Percentiles rank a stretch among this genome's conserved stretches.
phyloP scores from a whole-genome alignment of 495 filamentous ascomycete genomes.

The Aspergillus sclerotiicarbonarius region DNA sequence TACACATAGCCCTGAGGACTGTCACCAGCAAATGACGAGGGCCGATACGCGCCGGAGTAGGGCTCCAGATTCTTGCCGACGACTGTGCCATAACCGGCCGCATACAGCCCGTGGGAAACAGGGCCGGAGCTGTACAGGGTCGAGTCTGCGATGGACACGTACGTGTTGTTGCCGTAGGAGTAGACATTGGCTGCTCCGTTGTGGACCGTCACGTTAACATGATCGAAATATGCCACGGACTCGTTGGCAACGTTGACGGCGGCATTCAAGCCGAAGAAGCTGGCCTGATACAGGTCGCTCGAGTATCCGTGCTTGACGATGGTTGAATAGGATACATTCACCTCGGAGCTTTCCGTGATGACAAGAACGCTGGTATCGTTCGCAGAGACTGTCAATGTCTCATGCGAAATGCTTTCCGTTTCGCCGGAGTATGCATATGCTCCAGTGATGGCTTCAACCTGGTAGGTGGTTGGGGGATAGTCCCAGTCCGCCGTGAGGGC shows the following conservation, averaged over 20 bases:
- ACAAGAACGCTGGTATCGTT: constrained; percentile 1
- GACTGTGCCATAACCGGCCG: constrained; percentile 20
- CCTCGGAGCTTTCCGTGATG: neutral
- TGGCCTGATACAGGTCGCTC: neutral
- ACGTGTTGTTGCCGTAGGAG: constrained; percentile 8
- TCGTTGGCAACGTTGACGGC: neutral
- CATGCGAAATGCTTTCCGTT: neutral
- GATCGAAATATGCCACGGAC: neutral
- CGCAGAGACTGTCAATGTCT: neutral
- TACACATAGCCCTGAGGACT: constrained; percentile 16
- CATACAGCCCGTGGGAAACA: constrained; percentile 19
- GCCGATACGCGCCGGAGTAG: constrained; percentile 21
- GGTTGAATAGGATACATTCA: neutral
- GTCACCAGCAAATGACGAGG: constrained; percentile 21
- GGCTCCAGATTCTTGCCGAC: constrained; percentile 11
- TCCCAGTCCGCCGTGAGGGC: neutral
- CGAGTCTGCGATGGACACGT: constrained; percentile 14
- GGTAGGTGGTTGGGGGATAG: neutral
- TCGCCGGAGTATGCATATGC: neutral
- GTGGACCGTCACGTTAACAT: neutral
- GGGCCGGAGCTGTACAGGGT: constrained; percentile 24
- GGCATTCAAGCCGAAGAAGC: neutral
- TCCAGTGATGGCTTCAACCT: neutral
- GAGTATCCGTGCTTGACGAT: neutral
- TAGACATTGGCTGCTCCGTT: constrained; percentile 1